Percentiles rank a stretch among this genome's conserved stretches.
Evolutionary conservation across 208 protist species (phyloP).

Genomic region (Spongospora subterranea): DNA sequence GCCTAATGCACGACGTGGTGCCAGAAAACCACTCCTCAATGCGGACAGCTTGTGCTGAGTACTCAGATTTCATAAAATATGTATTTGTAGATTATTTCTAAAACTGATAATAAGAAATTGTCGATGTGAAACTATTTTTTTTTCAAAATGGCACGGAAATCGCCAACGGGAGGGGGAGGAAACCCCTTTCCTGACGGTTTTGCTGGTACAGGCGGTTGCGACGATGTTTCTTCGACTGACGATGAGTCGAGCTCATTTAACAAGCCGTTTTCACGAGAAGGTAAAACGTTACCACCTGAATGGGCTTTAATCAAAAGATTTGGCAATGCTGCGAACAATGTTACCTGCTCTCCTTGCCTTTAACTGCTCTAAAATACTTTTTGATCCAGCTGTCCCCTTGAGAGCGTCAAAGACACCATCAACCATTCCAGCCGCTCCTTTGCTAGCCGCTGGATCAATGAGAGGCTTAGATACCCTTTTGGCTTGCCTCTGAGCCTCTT

Average conservation of each 20-base stretch:
- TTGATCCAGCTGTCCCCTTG: slow-evolving; percentile 30
- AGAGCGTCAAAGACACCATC: slow-evolving; percentile 53
- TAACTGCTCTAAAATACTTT: slow-evolving; percentile 37
- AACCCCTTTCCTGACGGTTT: not conserved
- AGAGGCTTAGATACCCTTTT: not conserved
- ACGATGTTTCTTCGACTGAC: not conserved
- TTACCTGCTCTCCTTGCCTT: not conserved
- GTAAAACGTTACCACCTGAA: too few relatives aligned
- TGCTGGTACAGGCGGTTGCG: not conserved
- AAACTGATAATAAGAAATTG: too few relatives aligned
- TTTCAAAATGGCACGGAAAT: not conserved
- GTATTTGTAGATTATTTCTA: too few relatives aligned
- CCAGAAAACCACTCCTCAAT: too few relatives aligned
- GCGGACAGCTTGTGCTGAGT: too few relatives aligned
- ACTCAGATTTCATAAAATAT: too few relatives aligned
- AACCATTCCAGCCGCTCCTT: slow-evolving; percentile 24
- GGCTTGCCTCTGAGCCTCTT: slow-evolving; percentile 15
- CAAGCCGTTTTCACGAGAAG: too few relatives aligned
- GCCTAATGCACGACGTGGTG: too few relatives aligned
- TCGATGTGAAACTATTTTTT: not conserved
- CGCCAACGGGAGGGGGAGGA: not conserved
- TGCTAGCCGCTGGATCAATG: not conserved
- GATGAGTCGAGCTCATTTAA: not conserved
- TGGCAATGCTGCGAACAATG: not conserved
- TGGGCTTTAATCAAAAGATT: too few relatives aligned